Evolutionary conservation across 305 asterid species (phyloP).

Genomic region (Ruellia speciosa): DNA sequence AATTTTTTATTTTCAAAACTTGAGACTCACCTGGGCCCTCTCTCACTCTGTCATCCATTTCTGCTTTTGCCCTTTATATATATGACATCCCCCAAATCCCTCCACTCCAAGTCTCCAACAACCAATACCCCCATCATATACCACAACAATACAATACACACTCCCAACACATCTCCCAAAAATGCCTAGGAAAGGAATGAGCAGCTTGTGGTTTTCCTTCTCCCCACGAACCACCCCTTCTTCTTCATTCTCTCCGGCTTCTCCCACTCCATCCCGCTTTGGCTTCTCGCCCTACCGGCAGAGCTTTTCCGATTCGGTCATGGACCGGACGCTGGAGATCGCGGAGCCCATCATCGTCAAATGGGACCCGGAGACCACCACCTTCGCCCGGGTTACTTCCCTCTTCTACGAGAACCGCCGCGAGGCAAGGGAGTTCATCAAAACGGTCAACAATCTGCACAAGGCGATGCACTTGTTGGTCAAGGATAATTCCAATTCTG

Average conservation of each 20-base stretch:
- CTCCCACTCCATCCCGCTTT: slow-evolving; percentile 26
- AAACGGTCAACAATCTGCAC: slow-evolving; percentile 31
- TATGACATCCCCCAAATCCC: too few species aligned
- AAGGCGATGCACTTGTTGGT: slow-evolving; percentile 45
- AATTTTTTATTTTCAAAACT: too few species aligned
- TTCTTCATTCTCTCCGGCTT: slow-evolving; percentile 9
- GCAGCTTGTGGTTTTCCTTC: slow-evolving; percentile 25
- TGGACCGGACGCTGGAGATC: slow-evolving; percentile 36
- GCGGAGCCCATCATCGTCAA: slow-evolving; percentile 36
- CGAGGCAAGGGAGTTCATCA: slow-evolving; percentile 40
- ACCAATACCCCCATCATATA: too few species aligned
- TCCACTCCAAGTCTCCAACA: too few species aligned
- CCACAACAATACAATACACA: too few species aligned
- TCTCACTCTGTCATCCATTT: too few species aligned
- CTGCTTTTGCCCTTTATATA: too few species aligned
- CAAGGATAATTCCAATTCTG: slow-evolving; percentile 32
- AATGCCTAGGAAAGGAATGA: slow-evolving; percentile 50
- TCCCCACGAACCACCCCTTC: slow-evolving; percentile 7
- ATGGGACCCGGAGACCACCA: slow-evolving; percentile 34
- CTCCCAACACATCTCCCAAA: background rate
- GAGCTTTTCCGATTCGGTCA: slow-evolving; percentile 37
- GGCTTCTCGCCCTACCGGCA: slow-evolving; percentile 28
- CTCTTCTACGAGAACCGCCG: slow-evolving; percentile 33
- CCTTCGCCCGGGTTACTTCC: slow-evolving; percentile 33
- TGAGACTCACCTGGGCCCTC: too few species aligned